Base-by-base conservation (phyloP, 2,329 filamentous ascomycete genomes). In the Eutypa lata region DNA sequence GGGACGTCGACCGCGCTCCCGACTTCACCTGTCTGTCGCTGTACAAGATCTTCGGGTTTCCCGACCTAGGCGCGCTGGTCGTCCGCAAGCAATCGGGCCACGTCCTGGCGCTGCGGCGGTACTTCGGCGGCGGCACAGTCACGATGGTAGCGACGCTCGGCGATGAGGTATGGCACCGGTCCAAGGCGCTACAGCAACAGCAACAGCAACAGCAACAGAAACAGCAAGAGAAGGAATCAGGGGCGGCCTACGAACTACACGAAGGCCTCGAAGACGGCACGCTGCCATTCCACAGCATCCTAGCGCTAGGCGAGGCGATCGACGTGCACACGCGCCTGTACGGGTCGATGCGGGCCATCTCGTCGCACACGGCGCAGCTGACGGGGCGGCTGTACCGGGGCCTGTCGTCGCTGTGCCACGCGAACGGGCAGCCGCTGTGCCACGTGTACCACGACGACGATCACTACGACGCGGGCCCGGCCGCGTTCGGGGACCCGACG, bases 41-140 rank as follows among this genome's bases (percentile, higher is more conserved):
- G 53, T 86, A 87, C 69, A 87, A 87, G 66, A 84, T 87, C 58
- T 87, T 87, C 58, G 84, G 84, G 0, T 86, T 84, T 51, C 81
- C 84, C n/a, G 82, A 87, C 59, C 72, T 87, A 13, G 84, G 84
- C 4, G 83, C 78, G 1, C 65, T 87, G 10, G 72, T 87, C 28
- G 79, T 86, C 10, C 76, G 82, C 18, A 76, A 75, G 58, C 71
- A 74, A 11, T 81, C 84, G 1, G 78, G 78, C 1, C 75, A 83
- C 55, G 75, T 84, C 49, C 75, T 81, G 43, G 77, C 74, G 49
- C 72, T 75, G 51, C 73, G 82, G 40, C 78, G 74, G 55, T 89
- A 87, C 63, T 89, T 89, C 61, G 86, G 84, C 19, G 86, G 86
- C 26, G 86, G 86, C 10, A 89, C 86, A 1, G 81, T 85, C 37